Evolutionary conservation across 345 rosid genomes (phyloP).

Genomic region (Odontarrhena argentea): DNA sequence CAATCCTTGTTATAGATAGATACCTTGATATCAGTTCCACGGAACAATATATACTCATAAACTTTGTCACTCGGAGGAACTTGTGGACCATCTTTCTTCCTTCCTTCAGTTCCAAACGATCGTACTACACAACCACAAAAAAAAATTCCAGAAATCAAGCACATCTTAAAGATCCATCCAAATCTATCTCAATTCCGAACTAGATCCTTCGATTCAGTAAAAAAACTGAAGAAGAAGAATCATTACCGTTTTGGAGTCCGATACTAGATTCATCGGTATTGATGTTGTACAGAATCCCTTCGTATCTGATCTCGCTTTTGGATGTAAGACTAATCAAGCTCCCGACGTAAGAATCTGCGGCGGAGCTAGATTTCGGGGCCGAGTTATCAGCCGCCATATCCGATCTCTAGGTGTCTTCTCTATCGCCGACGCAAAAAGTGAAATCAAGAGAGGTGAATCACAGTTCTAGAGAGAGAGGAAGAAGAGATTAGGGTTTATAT

Average conservation of each 20-base stretch:
- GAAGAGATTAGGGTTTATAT: too few species aligned
- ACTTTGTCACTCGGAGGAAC: conserved; percentile 62
- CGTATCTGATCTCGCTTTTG: conserved; percentile 96
- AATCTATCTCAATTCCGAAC: background rate
- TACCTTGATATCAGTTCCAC: conserved; percentile 75
- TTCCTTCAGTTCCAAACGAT: conserved; percentile 77
- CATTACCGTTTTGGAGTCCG: conserved; percentile 82
- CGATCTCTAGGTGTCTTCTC: conserved; percentile 34
- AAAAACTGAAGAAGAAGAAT: background rate
- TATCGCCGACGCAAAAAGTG: conserved; percentile 1
- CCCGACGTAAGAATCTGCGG: conserved; percentile 93
- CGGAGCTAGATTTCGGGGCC: conserved; percentile 60
- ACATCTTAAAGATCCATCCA: conserved; percentile 17
- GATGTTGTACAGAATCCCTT: conserved; percentile 88
- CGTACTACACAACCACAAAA: conserved; percentile 46
- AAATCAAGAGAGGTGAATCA: too few species aligned
- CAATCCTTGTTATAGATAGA: background rate
- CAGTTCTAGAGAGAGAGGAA: too few species aligned
- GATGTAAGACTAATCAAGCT: conserved; percentile 97
- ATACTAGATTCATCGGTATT: conserved; percentile 96
- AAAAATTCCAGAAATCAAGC: conserved; percentile 6
- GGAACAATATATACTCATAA: conserved; percentile 67
- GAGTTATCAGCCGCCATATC: conserved; percentile 67
- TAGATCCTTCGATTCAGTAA: too few species aligned
- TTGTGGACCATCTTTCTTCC: conserved; percentile 70